Evolutionary conservation across 75 land plant genomes (phyloP).

Genomic region (Pinus taeda): DNA sequence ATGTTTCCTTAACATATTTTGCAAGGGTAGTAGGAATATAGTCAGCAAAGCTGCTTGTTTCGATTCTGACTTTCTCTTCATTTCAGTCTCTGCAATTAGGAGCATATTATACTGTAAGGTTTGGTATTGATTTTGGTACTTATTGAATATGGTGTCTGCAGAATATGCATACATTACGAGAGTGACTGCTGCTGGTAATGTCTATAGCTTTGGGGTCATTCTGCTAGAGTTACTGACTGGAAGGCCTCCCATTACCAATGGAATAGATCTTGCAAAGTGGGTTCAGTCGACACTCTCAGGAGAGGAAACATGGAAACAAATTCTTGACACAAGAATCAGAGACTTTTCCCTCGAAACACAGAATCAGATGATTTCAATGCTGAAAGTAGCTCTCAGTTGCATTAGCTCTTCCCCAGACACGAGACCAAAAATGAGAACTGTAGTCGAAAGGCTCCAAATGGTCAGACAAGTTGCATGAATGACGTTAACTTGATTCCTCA

Average conservation of each 20-base stretch:
- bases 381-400: constrained; percentile 64
- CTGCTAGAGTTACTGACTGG: constrained; percentile 77
- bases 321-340: constrained; percentile 54
- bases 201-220: constrained; percentile 78
- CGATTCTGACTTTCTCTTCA: too few relatives aligned
- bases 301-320: constrained; percentile 37
- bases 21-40: background rate
- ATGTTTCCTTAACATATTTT: background rate
- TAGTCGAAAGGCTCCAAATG: constrained; percentile 40
- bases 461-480: background rate
- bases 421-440: constrained; percentile 67
- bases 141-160: constrained; percentile 19
- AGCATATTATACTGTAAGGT: background rate
- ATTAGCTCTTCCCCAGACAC: constrained; percentile 39
- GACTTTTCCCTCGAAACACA: constrained; percentile 25
- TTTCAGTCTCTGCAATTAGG: background rate
- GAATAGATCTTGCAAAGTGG: constrained; percentile 67
- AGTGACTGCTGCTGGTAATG: constrained; percentile 62
- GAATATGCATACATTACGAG: constrained; percentile 90
- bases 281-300: constrained; percentile 35
- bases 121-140: too few relatives aligned
- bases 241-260: constrained; percentile 48
- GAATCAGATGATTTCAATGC: constrained; percentile 61
- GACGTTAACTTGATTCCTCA: too few relatives aligned
- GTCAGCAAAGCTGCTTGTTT: background rate